A percentile compares a stretch with the other conserved stretches of the same genome.
phyloP scores from a whole-genome alignment of 2,329 filamentous ascomycete species.

The Colletotrichum truncatum region DNA sequence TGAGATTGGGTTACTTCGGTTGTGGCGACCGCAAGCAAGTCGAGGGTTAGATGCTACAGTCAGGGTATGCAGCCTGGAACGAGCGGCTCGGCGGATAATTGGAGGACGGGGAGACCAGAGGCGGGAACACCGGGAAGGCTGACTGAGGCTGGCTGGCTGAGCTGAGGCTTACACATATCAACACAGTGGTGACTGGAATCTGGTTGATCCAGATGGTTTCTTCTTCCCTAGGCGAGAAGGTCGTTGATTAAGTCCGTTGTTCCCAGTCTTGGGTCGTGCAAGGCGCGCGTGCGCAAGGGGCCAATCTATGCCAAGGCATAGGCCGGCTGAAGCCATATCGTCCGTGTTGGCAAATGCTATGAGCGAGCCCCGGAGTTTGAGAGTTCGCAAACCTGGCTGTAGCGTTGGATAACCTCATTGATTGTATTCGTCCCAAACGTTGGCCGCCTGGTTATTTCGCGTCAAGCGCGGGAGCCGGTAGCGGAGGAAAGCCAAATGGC shows the following conservation, averaged over 20 bases:
- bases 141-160: slow-evolving; percentile 13
- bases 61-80: slow-evolving; percentile 1
- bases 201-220: slow-evolving; percentile 9
- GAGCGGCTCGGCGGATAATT: slow-evolving; percentile 3
- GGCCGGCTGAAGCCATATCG: slow-evolving; percentile 12
- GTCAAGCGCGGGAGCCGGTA: background rate
- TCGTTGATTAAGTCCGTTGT: slow-evolving; percentile 23
- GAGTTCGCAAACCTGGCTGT: background rate
- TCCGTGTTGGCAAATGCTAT: slow-evolving; percentile 13
- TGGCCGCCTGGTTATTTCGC: background rate
- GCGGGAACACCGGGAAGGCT: slow-evolving; percentile 10
- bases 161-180: background rate
- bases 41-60: background rate
- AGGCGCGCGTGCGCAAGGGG: background rate
- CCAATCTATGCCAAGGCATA: slow-evolving; percentile 12
- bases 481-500: background rate
- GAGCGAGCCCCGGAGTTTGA: background rate
- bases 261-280: slow-evolving; percentile 17
- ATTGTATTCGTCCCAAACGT: slow-evolving; percentile 16
- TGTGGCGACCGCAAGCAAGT: background rate
- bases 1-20: background rate
- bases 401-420: background rate
- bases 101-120: background rate
- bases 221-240: background rate
- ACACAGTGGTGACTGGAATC: background rate